Conservation (phyloP, 768 basidiomycete genomes). For the Holtermannia corniformis region DNA sequence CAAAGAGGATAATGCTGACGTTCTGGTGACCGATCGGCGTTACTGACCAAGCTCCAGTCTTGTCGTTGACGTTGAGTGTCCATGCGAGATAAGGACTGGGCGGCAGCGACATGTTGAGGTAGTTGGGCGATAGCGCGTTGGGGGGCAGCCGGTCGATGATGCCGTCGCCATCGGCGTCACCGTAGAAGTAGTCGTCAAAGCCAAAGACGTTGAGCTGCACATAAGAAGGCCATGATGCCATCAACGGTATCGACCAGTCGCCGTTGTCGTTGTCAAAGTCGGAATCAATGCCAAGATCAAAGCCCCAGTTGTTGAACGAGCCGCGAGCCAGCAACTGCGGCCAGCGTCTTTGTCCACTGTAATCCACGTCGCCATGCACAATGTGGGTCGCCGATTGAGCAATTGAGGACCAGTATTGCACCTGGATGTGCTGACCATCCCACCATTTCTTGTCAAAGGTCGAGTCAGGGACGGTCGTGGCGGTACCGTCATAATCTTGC, state of each 20-base stretch:
- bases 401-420: constrained; percentile 79
- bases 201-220: constrained; percentile 84
- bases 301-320: constrained; percentile 86
- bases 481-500: constrained; percentile 62
- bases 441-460: constrained; percentile 57
- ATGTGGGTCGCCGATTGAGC: constrained; percentile 56
- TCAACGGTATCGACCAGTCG: constrained; percentile 54
- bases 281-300: constrained; percentile 67
- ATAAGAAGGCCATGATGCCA: constrained; percentile 81
- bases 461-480: constrained; percentile 53
- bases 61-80: constrained; percentile 71
- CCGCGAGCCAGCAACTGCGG: constrained; percentile 83
- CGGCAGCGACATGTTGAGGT: constrained; percentile 82
- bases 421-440: constrained; percentile 72
- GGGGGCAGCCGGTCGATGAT: constrained; percentile 84
- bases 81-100: constrained; percentile 80
- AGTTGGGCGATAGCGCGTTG: constrained; percentile 63
- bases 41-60: constrained; percentile 64
- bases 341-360: constrained; percentile 57
- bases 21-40: constrained; percentile 70
- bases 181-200: constrained; percentile 86
- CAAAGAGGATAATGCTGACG: constrained; percentile 80
- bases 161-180: constrained; percentile 78
- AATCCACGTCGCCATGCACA: constrained; percentile 67
- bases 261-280: constrained; percentile 58